Base-by-base conservation (phyloP, 2,329 filamentous ascomycete genomes). In the Scedosporium apiospermum region DNA sequence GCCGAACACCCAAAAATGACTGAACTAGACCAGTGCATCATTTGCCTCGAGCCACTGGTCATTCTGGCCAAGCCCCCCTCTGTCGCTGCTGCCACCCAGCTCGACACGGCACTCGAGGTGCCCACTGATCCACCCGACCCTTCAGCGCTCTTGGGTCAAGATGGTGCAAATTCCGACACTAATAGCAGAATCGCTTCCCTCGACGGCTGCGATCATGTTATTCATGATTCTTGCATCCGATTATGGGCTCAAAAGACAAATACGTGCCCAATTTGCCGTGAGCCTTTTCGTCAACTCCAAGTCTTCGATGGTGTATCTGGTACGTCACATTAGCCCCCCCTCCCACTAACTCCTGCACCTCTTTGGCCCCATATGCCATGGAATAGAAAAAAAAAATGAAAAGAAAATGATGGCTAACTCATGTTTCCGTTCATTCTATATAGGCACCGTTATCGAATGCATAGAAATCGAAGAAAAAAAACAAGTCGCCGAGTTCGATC, bases 161-260 rank as follows among this genome's bases (percentile, higher is more conserved):
- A 58, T 18, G 55, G 34, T 21, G 55, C 53, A 38, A 58, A 46
- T 55, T 34, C 49, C 57, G 46, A 63, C 27, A 7, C 55, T 1
- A 59, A 53, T 42, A 42, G 30, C 57, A 59, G 61, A 46, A 51
- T 63, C 65, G 85, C 86, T 49, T 76, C 82, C 62, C 83, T 88
- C 59, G 80, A 86, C 64, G 88, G 91, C 57, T 99, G 95, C 76
- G 90, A 91, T 64, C 96, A 99, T 79, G 84, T 93, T 68, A 81
- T 99, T 68, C 95, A 99, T 77, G 88, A 99, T 77, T 87, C 89
- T 61, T 99, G 95, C 75, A 82, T 99, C 68, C 89, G 89, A 69
- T 91, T 92, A 68, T 99, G 95, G 95, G 91, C 93, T 57, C 91
- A 96, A 76, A 89, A 96, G 74, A 93, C 95, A 66, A 99, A 98